phyloP scores from a whole-genome alignment of 495 filamentous ascomycete species.

The Entonaema liquescens region DNA sequence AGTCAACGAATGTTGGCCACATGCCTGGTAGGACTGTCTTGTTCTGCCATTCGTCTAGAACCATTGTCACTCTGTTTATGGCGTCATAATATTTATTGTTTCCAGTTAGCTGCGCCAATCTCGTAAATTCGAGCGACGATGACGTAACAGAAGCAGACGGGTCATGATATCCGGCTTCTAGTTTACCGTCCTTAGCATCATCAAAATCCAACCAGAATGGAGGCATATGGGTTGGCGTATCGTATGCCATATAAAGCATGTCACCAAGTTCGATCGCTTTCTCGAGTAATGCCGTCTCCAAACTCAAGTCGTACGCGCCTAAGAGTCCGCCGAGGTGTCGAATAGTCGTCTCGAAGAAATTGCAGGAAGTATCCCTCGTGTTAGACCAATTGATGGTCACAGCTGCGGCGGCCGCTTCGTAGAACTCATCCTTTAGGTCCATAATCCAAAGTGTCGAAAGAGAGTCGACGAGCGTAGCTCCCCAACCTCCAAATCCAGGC shows the following conservation, averaged over 20 bases:
- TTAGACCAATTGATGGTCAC: constrained; percentile 85
- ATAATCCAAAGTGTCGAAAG: constrained; percentile 97
- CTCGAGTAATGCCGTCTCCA: constrained; percentile 71
- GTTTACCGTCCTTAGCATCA: constrained; percentile 45
- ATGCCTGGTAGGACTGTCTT: constrained; percentile 77
- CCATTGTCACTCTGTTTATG: constrained; percentile 77
- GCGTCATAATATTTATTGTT: constrained; percentile 85
- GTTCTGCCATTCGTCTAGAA: constrained; percentile 73
- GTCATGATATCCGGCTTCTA: constrained; percentile 46
- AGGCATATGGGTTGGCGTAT: constrained; percentile 93
- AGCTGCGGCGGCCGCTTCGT: constrained; percentile 81
- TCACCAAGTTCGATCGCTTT: constrained; percentile 87
- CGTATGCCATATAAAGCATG: constrained; percentile 84
- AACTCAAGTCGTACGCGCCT: constrained; percentile 78
- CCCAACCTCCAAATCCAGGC: constrained; percentile 90
- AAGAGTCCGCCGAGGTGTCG: constrained; percentile 81
- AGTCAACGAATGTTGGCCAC: constrained; percentile 80
- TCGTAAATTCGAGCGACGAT: constrained; percentile 86
- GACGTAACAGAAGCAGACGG: constrained; percentile 58
- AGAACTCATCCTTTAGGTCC: constrained; percentile 88
- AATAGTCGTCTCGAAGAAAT: constrained; percentile 83
- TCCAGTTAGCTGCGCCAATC: constrained; percentile 83
- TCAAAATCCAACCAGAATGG: constrained; percentile 69
- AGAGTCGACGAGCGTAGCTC: constrained; percentile 88
- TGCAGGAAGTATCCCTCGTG: constrained; percentile 64